Conservation (phyloP, 257 asterid genomes). For the Ballota nigra region DNA sequence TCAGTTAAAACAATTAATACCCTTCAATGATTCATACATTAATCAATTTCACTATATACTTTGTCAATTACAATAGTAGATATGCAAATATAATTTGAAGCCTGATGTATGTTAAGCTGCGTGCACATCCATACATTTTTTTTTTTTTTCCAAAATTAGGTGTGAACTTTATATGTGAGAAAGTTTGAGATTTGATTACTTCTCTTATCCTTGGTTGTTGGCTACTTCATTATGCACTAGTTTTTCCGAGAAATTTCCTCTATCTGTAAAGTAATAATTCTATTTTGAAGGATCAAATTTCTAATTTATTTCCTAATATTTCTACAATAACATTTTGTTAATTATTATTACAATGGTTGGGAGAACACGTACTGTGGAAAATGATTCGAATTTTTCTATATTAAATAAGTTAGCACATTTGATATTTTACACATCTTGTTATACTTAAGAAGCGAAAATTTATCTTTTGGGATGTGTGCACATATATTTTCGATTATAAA, state of each 20-base stretch:
- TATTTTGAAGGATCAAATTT: neutral
- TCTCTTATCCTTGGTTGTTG: slow-evolving; percentile 73
- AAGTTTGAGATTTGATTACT: slow-evolving; percentile 86
- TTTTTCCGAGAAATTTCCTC: slow-evolving; percentile 92
- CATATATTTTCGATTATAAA: too few species aligned
- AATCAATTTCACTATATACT: too few species aligned
- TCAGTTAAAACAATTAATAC: too few species aligned
- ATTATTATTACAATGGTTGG: too few species aligned
- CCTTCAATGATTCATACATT: too few species aligned
- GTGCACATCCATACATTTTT: too few species aligned
- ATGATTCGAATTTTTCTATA: neutral
- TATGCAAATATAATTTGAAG: too few species aligned
- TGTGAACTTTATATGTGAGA: slow-evolving; percentile 61
- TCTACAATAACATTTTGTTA: neutral
- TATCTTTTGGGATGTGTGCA: too few species aligned
- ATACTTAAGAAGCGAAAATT: neutral
- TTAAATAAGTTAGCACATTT: neutral
- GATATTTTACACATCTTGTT: neutral
- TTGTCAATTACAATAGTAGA: too few species aligned
- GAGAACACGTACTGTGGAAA: too few species aligned
- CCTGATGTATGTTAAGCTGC: too few species aligned
- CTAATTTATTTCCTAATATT: neutral
- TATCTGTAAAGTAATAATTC: slow-evolving; percentile 63
- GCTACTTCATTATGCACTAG: slow-evolving; percentile 91
- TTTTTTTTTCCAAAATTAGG: slow-evolving; percentile 10